Percentiles rank a stretch among this genome's conserved stretches.
These are phyloP conservation scores for Ramaria sp. DNA, from an alignment of 768 basidiomycete species.

Conservation along the genomic window DNA sequence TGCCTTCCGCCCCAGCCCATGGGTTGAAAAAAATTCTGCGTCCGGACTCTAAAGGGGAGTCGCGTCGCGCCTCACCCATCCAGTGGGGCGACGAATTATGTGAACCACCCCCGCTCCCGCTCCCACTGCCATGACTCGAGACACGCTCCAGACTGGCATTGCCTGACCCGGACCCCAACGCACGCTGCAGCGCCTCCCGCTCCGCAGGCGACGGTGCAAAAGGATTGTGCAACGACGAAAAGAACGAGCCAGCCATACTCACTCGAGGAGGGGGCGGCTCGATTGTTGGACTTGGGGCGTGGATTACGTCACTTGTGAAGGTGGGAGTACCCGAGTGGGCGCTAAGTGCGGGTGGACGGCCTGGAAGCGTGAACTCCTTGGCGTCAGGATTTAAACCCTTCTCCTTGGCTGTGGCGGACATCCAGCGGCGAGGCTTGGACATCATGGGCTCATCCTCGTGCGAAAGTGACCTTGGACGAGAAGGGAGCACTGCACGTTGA, in stretches of 20 bases:
- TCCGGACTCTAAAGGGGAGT: neutral
- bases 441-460: conserved; percentile 1
- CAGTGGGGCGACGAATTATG: neutral
- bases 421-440: conserved; percentile 30
- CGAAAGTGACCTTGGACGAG: neutral
- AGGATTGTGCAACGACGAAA: conserved; percentile 41
- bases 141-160: neutral
- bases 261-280: neutral
- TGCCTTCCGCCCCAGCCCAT: neutral
- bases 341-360: conserved; percentile 2
- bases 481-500: neutral
- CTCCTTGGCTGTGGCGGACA: conserved; percentile 31
- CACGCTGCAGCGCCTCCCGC: conserved; percentile 74
- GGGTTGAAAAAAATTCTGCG: neutral
- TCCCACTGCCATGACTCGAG: neutral
- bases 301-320: neutral
- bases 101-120: neutral
- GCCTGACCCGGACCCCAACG: conserved; percentile 32
- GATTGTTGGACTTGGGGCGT: neutral
- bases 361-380: conserved; percentile 59
- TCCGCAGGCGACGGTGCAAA: conserved; percentile 86
- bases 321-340: neutral
- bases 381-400: conserved; percentile 79
- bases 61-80: neutral
- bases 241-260: conserved; percentile 15